Conservation (phyloP, 2,329 filamentous ascomycete genomes). For the Fusarium xyrophilum region DNA sequence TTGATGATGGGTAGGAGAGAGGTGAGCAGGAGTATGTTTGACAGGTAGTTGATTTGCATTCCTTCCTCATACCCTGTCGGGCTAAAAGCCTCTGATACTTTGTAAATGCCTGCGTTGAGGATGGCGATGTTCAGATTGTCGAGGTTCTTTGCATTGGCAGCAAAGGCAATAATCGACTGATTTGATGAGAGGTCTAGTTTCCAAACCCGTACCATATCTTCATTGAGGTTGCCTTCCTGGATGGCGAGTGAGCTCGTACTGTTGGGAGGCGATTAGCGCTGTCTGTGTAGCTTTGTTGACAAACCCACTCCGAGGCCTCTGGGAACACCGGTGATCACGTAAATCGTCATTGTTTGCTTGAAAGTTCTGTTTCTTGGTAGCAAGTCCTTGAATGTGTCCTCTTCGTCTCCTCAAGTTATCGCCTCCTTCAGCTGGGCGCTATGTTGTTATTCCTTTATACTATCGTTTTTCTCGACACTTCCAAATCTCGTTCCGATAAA, state of each 20-base stretch:
- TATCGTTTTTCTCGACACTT: background rate
- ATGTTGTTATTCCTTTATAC: background rate
- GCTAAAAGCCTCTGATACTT: background rate
- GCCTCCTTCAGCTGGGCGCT: no score
- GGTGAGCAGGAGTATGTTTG: background rate
- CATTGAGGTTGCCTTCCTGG: fast-evolving
- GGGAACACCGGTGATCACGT: background rate
- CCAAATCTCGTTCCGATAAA: background rate
- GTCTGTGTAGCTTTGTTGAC: fast-evolving
- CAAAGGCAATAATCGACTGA: background rate
- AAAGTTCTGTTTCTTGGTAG: no score
- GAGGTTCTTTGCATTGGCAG: background rate
- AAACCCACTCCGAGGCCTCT: background rate
- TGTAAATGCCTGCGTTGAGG: background rate
- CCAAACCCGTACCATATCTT: background rate
- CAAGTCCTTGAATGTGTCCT: no score
- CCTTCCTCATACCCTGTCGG: background rate
- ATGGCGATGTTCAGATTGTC: background rate
- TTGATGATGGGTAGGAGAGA: background rate
- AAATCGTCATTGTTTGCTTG: background rate
- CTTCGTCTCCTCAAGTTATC: no score
- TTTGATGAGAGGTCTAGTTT: background rate
- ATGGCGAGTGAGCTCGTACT: background rate
- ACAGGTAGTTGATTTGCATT: background rate
- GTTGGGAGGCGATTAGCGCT: fast-evolving